Percentiles rank a stretch among this genome's conserved stretches.
Evolutionary conservation across 179 eudicot genomes (phyloP).

Genomic region (Silene vulgaris): DNA sequence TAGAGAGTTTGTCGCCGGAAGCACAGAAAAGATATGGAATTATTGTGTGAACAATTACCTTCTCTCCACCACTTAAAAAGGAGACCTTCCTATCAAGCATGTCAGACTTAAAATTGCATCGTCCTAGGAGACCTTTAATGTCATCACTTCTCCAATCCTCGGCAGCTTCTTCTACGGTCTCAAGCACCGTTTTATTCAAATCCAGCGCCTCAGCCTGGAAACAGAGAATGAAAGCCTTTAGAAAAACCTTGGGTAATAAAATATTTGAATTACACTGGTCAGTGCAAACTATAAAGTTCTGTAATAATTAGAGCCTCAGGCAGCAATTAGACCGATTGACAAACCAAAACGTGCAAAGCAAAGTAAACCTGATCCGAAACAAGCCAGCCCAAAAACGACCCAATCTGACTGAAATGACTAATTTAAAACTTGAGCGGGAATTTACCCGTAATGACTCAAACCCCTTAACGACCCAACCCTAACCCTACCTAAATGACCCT

Average conservation of each 20-base stretch:
- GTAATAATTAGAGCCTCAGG: neutral
- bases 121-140: slow-evolving; percentile 89
- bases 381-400: neutral
- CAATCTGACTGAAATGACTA: neutral
- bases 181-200: slow-evolving; percentile 79
- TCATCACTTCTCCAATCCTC: slow-evolving; percentile 95
- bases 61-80: slow-evolving; percentile 94
- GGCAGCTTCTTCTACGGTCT: slow-evolving; percentile 90
- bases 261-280: neutral
- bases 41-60: slow-evolving; percentile 39
- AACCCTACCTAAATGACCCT: neutral
- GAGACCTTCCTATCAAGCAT: slow-evolving; percentile 96
- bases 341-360: neutral
- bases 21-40: neutral
- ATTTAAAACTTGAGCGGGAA: neutral
- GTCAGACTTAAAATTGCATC: slow-evolving; percentile 87
- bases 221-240: slow-evolving; percentile 10
- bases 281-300: neutral
- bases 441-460: neutral
- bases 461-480: neutral
- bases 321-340: neutral
- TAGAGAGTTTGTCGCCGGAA: neutral
- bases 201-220: slow-evolving; percentile 89
- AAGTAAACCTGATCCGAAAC: neutral
- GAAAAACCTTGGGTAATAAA: neutral